Percentiles rank a stretch among this genome's conserved stretches.
phyloP scores from a whole-genome alignment of 78 protist genomes.

The Pigoraptor vietnamica region DNA sequence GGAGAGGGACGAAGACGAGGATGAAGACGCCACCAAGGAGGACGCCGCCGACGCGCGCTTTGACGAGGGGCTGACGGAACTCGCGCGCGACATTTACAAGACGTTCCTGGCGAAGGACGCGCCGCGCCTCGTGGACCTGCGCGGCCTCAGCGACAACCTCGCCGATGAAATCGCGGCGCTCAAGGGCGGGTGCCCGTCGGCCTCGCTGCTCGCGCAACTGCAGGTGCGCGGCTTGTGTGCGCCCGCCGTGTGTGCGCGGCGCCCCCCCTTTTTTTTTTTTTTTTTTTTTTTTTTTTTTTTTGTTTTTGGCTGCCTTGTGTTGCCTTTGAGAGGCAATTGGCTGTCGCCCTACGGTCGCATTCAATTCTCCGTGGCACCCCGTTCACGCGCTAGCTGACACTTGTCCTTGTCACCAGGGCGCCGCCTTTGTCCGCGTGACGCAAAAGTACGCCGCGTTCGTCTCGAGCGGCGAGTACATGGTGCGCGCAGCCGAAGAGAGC shows the following conservation, averaged over 20 bases:
- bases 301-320: too few relatives aligned
- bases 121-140: background rate
- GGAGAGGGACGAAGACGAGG: background rate
- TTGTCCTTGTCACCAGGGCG: background rate
- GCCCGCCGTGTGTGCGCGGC: too few relatives aligned
- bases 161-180: background rate
- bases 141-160: background rate
- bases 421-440: background rate
- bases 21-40: background rate
- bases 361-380: too few relatives aligned
- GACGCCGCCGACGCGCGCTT: background rate
- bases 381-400: too few relatives aligned
- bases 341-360: too few relatives aligned
- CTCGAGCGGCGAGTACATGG: background rate
- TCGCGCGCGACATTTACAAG: background rate
- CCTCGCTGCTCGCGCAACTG: background rate
- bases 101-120: background rate
- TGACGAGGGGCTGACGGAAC: background rate
- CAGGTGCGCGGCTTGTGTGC: background rate
- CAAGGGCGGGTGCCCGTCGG: background rate
- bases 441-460: background rate
- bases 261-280: too few relatives aligned
- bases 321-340: too few relatives aligned
- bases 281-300: too few relatives aligned
- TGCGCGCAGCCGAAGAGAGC: background rate